Evolutionary conservation across 2,329 filamentous ascomycete species (phyloP).

Genomic region (Beauveria sp.): DNA sequence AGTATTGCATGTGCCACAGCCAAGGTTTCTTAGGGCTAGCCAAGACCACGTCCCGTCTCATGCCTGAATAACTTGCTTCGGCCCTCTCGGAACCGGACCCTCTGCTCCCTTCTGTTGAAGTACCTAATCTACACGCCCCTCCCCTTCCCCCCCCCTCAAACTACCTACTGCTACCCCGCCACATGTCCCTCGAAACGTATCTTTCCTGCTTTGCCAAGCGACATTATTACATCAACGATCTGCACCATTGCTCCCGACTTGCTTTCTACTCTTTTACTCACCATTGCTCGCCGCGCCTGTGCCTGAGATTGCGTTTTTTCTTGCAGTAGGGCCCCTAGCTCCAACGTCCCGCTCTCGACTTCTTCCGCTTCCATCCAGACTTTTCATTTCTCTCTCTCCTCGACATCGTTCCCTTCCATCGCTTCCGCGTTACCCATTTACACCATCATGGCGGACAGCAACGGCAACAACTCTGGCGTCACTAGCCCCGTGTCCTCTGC

Average conservation of each 20-base stretch:
- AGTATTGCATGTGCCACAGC: neutral
- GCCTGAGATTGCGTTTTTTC: neutral
- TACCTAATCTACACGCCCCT: too few relatives aligned
- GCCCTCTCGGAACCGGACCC: neutral
- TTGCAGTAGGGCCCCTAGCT: neutral
- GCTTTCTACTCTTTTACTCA: neutral
- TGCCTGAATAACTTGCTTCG: neutral
- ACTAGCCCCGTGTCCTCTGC: slow-evolving; percentile 10
- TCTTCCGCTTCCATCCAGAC: neutral
- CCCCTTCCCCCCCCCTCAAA: neutral
- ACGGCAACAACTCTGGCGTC: slow-evolving; percentile 1
- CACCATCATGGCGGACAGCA: slow-evolving; percentile 7
- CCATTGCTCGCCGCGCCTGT: neutral
- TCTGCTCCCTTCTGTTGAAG: neutral
- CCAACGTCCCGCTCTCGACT: neutral
- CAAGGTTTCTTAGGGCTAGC: neutral
- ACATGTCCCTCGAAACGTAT: neutral
- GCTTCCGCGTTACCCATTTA: neutral
- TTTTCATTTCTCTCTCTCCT: neutral
- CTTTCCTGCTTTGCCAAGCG: neutral
- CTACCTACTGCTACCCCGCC: neutral
- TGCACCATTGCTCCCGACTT: neutral
- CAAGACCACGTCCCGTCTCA: neutral
- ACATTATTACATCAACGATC: slow-evolving; percentile 10
- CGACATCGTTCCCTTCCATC: neutral